Percentiles rank a stretch among this genome's conserved stretches.
These are phyloP conservation scores for Lentinula guzmanii DNA, from an alignment of 768 basidiomycete genomes.

Conservation along the genomic window DNA sequence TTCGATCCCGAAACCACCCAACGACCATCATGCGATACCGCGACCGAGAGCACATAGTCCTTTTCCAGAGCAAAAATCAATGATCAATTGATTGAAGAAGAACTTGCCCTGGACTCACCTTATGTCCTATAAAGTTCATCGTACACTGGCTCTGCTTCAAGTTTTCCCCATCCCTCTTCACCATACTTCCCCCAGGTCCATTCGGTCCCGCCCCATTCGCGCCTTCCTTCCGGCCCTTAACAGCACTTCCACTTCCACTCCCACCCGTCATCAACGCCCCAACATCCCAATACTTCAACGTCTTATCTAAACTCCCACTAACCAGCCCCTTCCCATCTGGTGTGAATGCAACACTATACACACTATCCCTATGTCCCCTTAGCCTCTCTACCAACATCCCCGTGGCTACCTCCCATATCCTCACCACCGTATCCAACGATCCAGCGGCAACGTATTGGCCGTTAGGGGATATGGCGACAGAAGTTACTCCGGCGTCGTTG, in stretches of 20 bases:
- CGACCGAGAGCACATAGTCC: constrained; percentile 25
- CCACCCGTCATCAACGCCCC: constrained; percentile 68
- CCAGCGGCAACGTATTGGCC: constrained; percentile 52
- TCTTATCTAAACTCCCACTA: constrained; percentile 88
- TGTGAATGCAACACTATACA: constrained; percentile 88
- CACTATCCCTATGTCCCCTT: constrained; percentile 75
- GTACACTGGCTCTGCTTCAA: constrained; percentile 43
- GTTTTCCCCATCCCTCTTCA: constrained; percentile 66
- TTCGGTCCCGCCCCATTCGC: constrained; percentile 34
- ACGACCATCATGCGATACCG: constrained; percentile 83
- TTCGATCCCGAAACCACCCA: constrained; percentile 94
- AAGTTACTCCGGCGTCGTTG: constrained; percentile 63
- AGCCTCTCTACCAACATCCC: constrained; percentile 69
- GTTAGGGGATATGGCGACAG: constrained; percentile 73
- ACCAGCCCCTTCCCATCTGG: constrained; percentile 89
- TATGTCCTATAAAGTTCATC: constrained; percentile 88
- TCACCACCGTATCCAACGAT: constrained; percentile 56
- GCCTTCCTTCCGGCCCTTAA: constrained; percentile 42
- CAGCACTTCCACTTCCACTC: constrained; percentile 4
- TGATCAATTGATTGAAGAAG: not conserved
- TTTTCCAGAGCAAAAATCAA: not conserved
- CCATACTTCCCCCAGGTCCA: constrained; percentile 53
- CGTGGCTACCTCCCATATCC: constrained; percentile 72
- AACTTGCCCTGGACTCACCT: constrained; percentile 44
- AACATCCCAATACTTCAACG: constrained; percentile 84